These are phyloP conservation scores for Leptoxyphium fumago DNA, from an alignment of 2,329 filamentous ascomycete genomes.

Conservation along the genomic window DNA sequence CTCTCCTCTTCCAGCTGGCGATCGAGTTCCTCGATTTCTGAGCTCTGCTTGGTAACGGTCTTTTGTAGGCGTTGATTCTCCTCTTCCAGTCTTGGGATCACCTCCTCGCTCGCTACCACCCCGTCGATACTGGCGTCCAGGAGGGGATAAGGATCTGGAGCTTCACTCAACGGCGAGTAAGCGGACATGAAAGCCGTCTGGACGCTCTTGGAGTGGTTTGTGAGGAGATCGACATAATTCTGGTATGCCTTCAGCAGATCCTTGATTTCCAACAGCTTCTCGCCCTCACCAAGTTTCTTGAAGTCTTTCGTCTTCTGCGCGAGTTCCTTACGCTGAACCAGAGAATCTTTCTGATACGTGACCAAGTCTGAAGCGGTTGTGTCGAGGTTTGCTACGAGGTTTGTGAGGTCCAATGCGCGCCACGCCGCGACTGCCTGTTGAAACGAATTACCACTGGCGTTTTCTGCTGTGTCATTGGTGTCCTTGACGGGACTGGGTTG, in stretches of 20 bases:
- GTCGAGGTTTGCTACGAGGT: conserved; percentile 72
- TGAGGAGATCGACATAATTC: conserved; percentile 88
- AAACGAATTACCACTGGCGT: conserved; percentile 72
- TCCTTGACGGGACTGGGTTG: not conserved
- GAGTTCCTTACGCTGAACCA: conserved; percentile 87
- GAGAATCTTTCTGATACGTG: conserved; percentile 82
- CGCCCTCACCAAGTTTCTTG: conserved; percentile 76
- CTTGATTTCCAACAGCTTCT: conserved; percentile 80
- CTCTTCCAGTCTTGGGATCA: conserved; percentile 70
- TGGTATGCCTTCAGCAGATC: conserved; percentile 80
- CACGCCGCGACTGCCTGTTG: conserved; percentile 91
- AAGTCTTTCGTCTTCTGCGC: conserved; percentile 99
- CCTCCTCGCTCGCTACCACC: conserved; percentile 81
- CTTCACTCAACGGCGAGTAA: conserved; percentile 88
- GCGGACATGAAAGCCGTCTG: conserved; percentile 86
- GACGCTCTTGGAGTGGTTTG: conserved; percentile 87
- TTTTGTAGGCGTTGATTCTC: conserved; percentile 82
- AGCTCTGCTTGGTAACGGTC: conserved; percentile 58
- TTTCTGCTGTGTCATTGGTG: conserved; percentile 1
- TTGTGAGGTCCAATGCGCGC: conserved; percentile 82
- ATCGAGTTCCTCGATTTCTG: conserved; percentile 73
- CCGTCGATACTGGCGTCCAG: conserved; percentile 94
- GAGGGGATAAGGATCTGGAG: conserved; percentile 87
- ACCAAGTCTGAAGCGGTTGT: conserved; percentile 92
- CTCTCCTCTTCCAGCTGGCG: conserved; percentile 66